Evolutionary conservation across 495 filamentous ascomycete genomes (phyloP).

Genomic region (Neurospora pannonica): DNA sequence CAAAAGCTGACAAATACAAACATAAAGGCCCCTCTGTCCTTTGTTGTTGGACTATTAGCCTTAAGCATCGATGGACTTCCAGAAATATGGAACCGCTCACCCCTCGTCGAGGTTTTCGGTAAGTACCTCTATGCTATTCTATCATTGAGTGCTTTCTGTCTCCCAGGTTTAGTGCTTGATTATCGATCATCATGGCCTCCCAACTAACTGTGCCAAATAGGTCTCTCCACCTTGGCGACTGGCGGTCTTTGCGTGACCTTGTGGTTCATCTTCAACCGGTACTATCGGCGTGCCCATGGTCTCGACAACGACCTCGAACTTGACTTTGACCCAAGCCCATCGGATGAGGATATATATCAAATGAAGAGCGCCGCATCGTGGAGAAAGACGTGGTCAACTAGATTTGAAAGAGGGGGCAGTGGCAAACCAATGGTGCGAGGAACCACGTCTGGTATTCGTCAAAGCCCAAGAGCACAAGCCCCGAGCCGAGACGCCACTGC

Average conservation of each 20-base stretch:
- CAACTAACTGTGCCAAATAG: neutral
- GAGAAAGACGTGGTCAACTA: neutral
- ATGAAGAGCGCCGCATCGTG: neutral
- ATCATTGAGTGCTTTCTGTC: neutral
- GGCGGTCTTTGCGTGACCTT: slow-evolving; percentile 2
- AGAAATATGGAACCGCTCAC: neutral
- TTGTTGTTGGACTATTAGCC: slow-evolving; percentile 4
- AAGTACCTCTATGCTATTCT: neutral
- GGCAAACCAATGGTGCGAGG: neutral
- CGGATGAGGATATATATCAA: neutral
- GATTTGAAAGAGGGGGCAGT: neutral
- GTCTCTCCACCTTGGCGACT: slow-evolving; percentile 3
- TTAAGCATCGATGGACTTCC: neutral
- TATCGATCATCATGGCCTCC: neutral
- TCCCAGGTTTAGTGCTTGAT: neutral
- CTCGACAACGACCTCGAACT: neutral
- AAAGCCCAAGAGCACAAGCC: neutral
- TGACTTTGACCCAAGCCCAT: neutral
- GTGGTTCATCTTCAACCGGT: slow-evolving; percentile 3
- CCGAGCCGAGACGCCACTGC: neutral
- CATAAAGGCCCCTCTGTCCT: slow-evolving; percentile 4
- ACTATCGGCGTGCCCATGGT: neutral
- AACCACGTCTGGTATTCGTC: neutral
- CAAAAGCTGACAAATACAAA: neutral
- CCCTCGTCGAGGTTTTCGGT: slow-evolving; percentile 6